Evolutionary conservation across 1,284 basidiomycete genomes (phyloP).

Genomic region (Stereum hirsutum): DNA sequence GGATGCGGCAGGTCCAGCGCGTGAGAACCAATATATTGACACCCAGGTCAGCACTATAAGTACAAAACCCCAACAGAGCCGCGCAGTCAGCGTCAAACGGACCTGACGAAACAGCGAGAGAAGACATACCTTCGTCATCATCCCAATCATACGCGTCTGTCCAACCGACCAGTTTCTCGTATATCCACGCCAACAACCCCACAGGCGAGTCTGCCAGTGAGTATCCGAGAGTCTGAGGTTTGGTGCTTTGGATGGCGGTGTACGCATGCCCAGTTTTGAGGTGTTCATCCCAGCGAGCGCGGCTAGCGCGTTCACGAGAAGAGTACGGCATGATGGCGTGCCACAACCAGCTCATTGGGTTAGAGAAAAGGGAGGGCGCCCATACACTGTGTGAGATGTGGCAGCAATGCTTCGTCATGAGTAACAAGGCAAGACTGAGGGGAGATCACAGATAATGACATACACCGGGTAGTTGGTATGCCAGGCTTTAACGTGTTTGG

Average conservation of each 20-base stretch:
- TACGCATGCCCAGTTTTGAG: slow-evolving; percentile 20
- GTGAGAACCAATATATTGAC: slow-evolving; percentile 29
- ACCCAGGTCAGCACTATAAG: slow-evolving; percentile 29
- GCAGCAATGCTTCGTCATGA: not conserved
- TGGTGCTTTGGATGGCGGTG: slow-evolving; percentile 19
- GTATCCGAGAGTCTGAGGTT: slow-evolving; percentile 33
- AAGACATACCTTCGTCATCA: slow-evolving; percentile 34
- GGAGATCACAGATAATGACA: slow-evolving; percentile 4
- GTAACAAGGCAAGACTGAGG: not conserved
- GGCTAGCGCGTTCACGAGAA: slow-evolving; percentile 13
- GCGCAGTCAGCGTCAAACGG: not conserved
- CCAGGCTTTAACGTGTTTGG: slow-evolving; percentile 24
- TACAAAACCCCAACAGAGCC: not conserved
- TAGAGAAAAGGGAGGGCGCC: slow-evolving; percentile 14
- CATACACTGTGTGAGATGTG: not conserved
- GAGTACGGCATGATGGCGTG: slow-evolving; percentile 17
- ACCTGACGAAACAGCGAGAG: not conserved
- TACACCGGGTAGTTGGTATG: slow-evolving; percentile 25
- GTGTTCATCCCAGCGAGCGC: slow-evolving; percentile 15
- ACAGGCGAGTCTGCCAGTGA: slow-evolving; percentile 45
- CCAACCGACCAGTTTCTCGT: slow-evolving; percentile 46
- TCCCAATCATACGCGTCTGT: slow-evolving; percentile 41
- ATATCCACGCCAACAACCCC: slow-evolving; percentile 51
- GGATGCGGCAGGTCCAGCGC: slow-evolving; percentile 26
- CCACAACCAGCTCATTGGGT: slow-evolving; percentile 19